phyloP scores from a whole-genome alignment of 345 rosid genomes.

The Eucalyptus paniculata region DNA sequence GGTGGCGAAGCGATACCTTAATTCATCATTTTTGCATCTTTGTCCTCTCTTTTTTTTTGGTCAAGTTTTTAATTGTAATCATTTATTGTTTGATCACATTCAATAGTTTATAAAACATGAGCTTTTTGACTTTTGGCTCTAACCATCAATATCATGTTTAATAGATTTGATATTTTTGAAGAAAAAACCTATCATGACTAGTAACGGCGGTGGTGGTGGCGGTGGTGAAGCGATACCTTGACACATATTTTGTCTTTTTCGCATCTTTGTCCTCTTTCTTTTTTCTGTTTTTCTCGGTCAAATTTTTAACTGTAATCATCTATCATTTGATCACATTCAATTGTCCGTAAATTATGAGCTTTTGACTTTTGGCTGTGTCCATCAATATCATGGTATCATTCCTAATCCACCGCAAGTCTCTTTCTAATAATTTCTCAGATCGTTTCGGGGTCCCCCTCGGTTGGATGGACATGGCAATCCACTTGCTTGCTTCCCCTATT shows the following conservation, averaged over 20 bases:
- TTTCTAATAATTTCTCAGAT: background rate
- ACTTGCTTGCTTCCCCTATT: background rate
- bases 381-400: background rate
- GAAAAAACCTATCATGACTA: background rate
- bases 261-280: background rate
- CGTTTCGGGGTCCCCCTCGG: background rate
- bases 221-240: too few relatives aligned
- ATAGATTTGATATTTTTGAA: background rate
- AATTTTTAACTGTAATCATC: background rate
- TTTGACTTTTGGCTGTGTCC: background rate
- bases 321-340: background rate
- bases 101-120: background rate
- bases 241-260: background rate
- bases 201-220: background rate
- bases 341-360: background rate
- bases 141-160: too few relatives aligned
- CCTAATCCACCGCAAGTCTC: background rate
- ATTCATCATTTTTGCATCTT: too few relatives aligned
- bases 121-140: too few relatives aligned
- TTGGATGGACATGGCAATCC: background rate
- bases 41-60: background rate
- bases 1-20: background rate
- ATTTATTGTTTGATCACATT: background rate
- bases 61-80: too few relatives aligned
- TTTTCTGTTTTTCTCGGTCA: too few relatives aligned